These are phyloP conservation scores for Hymenoscyphus repandus DNA, from an alignment of 2,329 filamentous ascomycete species.

Conservation along the genomic window DNA sequence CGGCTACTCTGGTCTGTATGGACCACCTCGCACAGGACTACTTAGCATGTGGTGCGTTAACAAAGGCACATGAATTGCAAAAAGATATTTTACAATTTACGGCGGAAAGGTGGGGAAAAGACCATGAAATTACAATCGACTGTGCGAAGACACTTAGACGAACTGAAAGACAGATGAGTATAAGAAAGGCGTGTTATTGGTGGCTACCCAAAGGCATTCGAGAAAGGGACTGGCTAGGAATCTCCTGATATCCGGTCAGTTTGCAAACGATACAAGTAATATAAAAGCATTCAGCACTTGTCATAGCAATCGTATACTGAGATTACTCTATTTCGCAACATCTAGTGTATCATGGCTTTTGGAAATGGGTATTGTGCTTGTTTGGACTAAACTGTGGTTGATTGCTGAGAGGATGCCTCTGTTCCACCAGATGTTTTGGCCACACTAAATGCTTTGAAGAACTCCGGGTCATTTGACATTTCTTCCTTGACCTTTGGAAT, in stretches of 20 bases:
- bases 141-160: background rate
- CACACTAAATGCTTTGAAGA: slow-evolving; percentile 69
- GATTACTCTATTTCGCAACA: too few species aligned
- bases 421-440: slow-evolving; percentile 13
- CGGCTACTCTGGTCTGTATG: slow-evolving; percentile 1
- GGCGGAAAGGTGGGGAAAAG: background rate
- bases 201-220: slow-evolving; percentile 6
- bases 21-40: slow-evolving; percentile 5
- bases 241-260: too few species aligned
- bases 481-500: slow-evolving; percentile 79
- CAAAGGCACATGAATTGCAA: slow-evolving; percentile 4
- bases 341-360: too few species aligned
- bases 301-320: too few species aligned
- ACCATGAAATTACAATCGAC: too few species aligned
- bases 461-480: slow-evolving; percentile 74
- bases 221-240: slow-evolving; percentile 1
- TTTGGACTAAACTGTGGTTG: background rate
- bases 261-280: background rate
- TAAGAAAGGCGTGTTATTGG: slow-evolving; percentile 6
- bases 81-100: background rate
- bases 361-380: slow-evolving; percentile 1
- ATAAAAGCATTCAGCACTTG: background rate
- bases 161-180: background rate
- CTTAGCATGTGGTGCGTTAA: background rate
- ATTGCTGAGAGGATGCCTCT: slow-evolving; percentile 5